Evolutionary conservation across 2,329 filamentous ascomycete genomes (phyloP), one percentile per base, ranked within the genome.

Genomic region (Fusarium drepaniforme): DNA sequence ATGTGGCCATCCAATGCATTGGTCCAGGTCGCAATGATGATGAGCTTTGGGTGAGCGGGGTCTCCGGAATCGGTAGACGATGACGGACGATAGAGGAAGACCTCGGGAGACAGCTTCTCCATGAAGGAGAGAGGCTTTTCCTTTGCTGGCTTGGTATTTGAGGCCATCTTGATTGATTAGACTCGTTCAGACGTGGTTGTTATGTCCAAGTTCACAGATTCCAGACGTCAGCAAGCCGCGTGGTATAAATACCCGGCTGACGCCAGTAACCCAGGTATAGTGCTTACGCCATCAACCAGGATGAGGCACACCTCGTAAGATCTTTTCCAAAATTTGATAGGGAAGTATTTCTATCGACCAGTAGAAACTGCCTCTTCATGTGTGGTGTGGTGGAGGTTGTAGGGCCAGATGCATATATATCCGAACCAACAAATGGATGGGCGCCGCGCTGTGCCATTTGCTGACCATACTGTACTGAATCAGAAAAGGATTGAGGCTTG

Each of bases 21-120:
- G 30, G 72, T 73, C 72, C 68, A 74, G 16, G 21, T 67, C 1
- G 68, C 68, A 4, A 74, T 28, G 4, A 74, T 66, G 21, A 74
- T 59, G 7, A 74, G 38, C 53, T 67, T 73, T 21, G 72, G 72
- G 8, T 65, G 12, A 2, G 4, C 40, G 18, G 51, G 25, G 5
- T 33, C 4, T 8, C 28, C 57, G 18, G 33, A 37, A 12, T 16
- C 16, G 44, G 58, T 30, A 25, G 30, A n/a, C 0, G 44, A 37
- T 21, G 49, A 40, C 1, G 65, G 53, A 21, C 62, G 70, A n/a
- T 73, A 64, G 21, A 75, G 23, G 1, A 28, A 58, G 30, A 75
- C n/a, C 21, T 70, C 65, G 16, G 30, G 35, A 2, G 72, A 64
- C 4, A 75, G 37, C 15, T 64, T 72, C 8, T 74, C 53, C 65